phyloP scores from a whole-genome alignment of 306 rosid genomes.

The Acacia acuminata region DNA sequence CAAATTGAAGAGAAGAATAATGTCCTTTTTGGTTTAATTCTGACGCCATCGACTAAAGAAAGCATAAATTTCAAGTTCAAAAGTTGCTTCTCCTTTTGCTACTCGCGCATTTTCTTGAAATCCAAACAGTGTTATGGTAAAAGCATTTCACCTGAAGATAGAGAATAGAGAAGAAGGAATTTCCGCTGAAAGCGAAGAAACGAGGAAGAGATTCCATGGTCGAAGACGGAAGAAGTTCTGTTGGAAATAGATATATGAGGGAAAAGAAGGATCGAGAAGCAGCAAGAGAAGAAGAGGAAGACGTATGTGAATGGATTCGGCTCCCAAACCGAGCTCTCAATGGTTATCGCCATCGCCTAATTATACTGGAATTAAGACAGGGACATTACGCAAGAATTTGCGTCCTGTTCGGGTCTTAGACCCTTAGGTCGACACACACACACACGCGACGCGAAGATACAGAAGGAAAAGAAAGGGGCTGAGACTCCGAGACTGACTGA shows the following conservation, averaged over 20 bases:
- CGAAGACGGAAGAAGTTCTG: slow-evolving; percentile 62
- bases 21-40: not conserved
- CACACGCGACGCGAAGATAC: not conserved
- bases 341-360: slow-evolving; percentile 70
- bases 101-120: slow-evolving; percentile 37
- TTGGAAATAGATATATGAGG: slow-evolving; percentile 47
- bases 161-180: slow-evolving; percentile 70
- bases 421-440: slow-evolving; percentile 36
- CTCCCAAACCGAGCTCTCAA: slow-evolving; percentile 88
- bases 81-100: slow-evolving; percentile 4
- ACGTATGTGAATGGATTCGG: slow-evolving; percentile 59
- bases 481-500: not conserved
- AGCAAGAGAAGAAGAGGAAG: slow-evolving; percentile 66
- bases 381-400: slow-evolving; percentile 7
- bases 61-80: not conserved
- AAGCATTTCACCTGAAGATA: slow-evolving; percentile 66
- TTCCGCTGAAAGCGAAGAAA: slow-evolving; percentile 73
- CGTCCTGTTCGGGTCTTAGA: slow-evolving; percentile 38
- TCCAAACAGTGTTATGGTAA: slow-evolving; percentile 20
- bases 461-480: not conserved
- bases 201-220: slow-evolving; percentile 72
- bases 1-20: not conserved
- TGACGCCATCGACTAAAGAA: slow-evolving; percentile 20
- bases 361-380: slow-evolving; percentile 6
- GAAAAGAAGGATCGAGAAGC: slow-evolving; percentile 62